A percentile compares a stretch with the other conserved stretches of the same genome.
Conservation (phyloP, 129 eudicot species). For the Pseudognaphalium luteoalbum region DNA sequence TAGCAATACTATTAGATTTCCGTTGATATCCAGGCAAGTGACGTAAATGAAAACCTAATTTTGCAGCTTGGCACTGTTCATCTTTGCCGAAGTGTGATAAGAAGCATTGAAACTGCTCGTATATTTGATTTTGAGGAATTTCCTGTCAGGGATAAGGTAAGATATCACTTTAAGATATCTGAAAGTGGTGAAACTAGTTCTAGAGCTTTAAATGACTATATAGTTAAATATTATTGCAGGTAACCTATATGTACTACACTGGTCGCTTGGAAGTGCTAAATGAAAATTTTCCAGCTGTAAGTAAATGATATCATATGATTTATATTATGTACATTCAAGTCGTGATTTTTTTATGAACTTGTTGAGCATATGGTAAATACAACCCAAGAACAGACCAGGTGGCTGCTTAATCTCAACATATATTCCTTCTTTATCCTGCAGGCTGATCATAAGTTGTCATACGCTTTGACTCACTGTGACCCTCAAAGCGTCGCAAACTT, state of each 20-base stretch:
- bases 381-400: not conserved
- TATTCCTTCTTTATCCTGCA: conserved; percentile 27
- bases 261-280: conserved; percentile 97
- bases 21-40: not conserved
- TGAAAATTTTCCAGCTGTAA: conserved; percentile 92
- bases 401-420: conserved; percentile 7
- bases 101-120: conserved; percentile 99
- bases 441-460: conserved; percentile 92
- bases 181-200: conserved; percentile 11
- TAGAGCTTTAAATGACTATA: not conserved
- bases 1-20: not conserved
- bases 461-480: conserved; percentile 74
- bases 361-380: conserved; percentile 6
- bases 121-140: conserved; percentile 98
- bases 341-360: conserved; percentile 13
- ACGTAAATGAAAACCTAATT: conserved; percentile 3
- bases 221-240: conserved; percentile 40
- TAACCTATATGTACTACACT: conserved; percentile 97
- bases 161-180: not conserved
- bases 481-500: conserved; percentile 75
- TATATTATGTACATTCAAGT: not conserved
- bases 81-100: conserved; percentile 94
- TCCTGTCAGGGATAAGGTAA: conserved; percentile 86
- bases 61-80: conserved; percentile 94
- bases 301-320: conserved; percentile 20